Conservation (phyloP, 2,329 filamentous ascomycete species). For the Xylariaceae sp. region DNA sequence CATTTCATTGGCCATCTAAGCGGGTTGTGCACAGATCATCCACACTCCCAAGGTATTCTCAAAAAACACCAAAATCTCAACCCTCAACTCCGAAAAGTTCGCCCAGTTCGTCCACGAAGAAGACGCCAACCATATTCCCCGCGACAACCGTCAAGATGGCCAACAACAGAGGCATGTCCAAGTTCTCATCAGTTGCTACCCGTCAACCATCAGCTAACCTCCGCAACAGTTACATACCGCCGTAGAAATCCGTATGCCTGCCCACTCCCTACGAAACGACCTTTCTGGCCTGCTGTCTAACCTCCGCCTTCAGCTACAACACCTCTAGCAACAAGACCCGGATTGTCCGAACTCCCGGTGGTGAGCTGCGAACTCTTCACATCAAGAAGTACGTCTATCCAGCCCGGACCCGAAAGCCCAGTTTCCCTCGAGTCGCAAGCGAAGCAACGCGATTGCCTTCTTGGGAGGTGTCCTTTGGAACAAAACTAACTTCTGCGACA, state of each 20-base stretch:
- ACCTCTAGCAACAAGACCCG: conserved; percentile 84
- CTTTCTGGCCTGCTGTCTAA: neutral
- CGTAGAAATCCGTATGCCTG: conserved; percentile 74
- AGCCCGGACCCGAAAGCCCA: neutral
- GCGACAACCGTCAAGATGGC: conserved; percentile 50
- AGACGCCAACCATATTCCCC: conserved; percentile 27
- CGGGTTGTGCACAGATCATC: conserved; percentile 25
- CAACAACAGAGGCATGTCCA: conserved; percentile 61
- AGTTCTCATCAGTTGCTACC: no score
- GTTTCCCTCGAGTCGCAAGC: neutral
- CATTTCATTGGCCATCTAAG: conserved; percentile 26
- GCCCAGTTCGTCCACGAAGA: conserved; percentile 13
- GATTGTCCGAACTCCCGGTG: conserved; percentile 93
- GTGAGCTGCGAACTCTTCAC: conserved; percentile 93
- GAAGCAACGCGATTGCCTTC: neutral
- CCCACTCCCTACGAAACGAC: conserved; percentile 21
- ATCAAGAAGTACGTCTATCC: conserved; percentile 75
- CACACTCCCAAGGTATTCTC: conserved; percentile 25
- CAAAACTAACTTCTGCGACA: conserved; percentile 8
- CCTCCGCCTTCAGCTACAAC: neutral
- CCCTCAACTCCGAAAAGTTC: conserved; percentile 28
- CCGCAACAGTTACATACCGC: conserved; percentile 37
- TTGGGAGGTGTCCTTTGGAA: neutral
- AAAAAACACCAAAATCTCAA: conserved; percentile 31
- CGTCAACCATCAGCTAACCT: no score